phyloP scores from a whole-genome alignment of 352 stramenopile species.

The Phytopythium mirpurense region DNA sequence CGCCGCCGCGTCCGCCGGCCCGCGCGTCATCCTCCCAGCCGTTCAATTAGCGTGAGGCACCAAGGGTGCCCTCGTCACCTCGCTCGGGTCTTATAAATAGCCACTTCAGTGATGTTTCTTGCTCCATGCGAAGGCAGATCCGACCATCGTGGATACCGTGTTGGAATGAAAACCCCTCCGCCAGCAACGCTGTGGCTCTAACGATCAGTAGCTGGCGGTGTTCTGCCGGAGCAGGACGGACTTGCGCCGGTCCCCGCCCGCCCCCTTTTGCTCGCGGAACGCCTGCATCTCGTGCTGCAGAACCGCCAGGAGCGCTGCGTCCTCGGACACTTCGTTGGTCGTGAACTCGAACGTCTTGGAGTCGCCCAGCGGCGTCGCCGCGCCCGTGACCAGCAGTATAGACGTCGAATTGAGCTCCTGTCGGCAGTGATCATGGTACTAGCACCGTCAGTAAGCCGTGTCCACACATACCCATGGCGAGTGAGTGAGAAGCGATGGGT shows the following conservation, averaged over 20 bases:
- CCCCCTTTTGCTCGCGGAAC: constrained; percentile 1
- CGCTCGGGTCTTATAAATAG: no score
- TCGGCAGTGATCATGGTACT: background rate
- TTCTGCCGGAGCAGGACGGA: constrained; percentile 4
- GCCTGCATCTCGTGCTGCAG: background rate
- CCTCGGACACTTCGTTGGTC: constrained; percentile 17
- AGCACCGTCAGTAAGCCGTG: background rate
- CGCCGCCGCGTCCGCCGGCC: constrained; percentile 9
- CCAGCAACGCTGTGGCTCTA: no score
- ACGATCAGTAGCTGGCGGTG: constrained; percentile 7
- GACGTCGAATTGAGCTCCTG: constrained; percentile 30
- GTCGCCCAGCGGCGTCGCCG: constrained; percentile 14
- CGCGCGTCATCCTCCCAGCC: background rate
- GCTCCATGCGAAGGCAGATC: no score
- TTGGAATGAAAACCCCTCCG: no score
- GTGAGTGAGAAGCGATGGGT: no score
- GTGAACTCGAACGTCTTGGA: constrained; percentile 28
- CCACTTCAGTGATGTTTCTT: background rate
- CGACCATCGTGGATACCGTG: no score
- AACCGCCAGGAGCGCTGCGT: constrained; percentile 17
- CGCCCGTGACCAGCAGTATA: constrained; percentile 29
- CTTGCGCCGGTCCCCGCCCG: background rate
- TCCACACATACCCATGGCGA: no score
- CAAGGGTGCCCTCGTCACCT: no score
- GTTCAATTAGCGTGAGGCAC: no score